Conservation (phyloP, 2,329 filamentous ascomycete genomes). For the Aspergillaceae sp. region DNA sequence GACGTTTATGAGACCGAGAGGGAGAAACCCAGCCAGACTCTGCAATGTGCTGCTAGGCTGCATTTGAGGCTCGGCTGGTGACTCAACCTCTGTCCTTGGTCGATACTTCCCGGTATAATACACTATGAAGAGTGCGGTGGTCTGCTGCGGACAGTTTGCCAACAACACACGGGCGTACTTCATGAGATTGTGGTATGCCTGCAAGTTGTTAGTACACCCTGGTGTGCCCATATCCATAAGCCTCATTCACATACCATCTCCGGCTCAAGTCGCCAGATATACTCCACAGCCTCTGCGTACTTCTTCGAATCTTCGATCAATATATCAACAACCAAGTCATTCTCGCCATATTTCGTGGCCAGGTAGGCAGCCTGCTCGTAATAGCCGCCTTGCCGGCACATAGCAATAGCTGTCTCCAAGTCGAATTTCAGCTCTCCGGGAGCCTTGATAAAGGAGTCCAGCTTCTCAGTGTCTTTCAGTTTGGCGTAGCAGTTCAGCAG, state of each 20-base stretch:
- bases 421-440: slow-evolving; percentile 87
- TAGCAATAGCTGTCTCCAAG: slow-evolving; percentile 88
- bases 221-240: neutral
- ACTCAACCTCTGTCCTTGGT: slow-evolving; percentile 56
- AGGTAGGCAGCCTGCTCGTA: slow-evolving; percentile 94
- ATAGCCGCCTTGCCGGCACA: slow-evolving; percentile 96
- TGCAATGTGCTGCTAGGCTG: slow-evolving; percentile 66
- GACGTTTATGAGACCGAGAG: slow-evolving; percentile 74
- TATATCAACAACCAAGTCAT: slow-evolving; percentile 89
- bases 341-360: slow-evolving; percentile 87
- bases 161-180: slow-evolving; percentile 90
- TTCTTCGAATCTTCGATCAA: slow-evolving; percentile 90
- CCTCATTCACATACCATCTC: slow-evolving; percentile 45
- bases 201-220: slow-evolving; percentile 22
- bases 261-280: slow-evolving; percentile 80
- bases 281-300: slow-evolving; percentile 79
- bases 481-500: slow-evolving; percentile 97
- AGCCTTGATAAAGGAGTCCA: slow-evolving; percentile 94
- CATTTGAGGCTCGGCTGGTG: slow-evolving; percentile 39
- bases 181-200: slow-evolving; percentile 84
- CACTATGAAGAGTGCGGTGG: slow-evolving; percentile 81
- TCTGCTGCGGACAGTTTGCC: slow-evolving; percentile 72
- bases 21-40: slow-evolving; percentile 73
- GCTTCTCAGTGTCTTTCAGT: slow-evolving; percentile 89
- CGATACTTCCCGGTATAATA: slow-evolving; percentile 85